Evolutionary conservation across 345 rosid genomes (phyloP), one percentile per base, ranked within the genome.

Genomic region (Gossypium australe): DNA sequence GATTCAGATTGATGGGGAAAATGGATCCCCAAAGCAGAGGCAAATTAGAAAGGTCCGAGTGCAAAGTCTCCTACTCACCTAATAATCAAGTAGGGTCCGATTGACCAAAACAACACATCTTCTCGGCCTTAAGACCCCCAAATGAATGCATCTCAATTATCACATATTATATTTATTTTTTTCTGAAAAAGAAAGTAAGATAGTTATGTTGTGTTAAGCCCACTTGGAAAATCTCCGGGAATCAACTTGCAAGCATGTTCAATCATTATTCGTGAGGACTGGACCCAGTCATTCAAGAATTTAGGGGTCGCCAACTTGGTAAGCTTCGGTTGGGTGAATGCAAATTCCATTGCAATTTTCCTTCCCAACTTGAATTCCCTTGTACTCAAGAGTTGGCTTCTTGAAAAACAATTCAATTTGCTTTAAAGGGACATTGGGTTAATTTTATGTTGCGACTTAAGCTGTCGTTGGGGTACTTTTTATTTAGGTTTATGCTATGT

Each of bases 21-120:
- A 16, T 69, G 45, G 47, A 41, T 60, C 24, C 43, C 14, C 3
- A 9, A 51, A 27, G 22, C 38, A 51, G 45, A 51, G 17, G 72
- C 34, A 51, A 7, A 24, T 24, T 47, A 24, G 41, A 49, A 49
- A 49, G 45, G 24, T 68, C 24, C 0, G 27, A 68, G 58, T 16
- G 73, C 73, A 51, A 20, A 27, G 44, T 27, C 73, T 69, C 59
- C 47, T 27, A 51, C 58, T 59, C 44, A 49, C 38, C 72, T 17
- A 69, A 49, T 49, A 49, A 68, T 49, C 53, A 12, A 49, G 20
- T 48, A 25, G 72, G 71, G 58, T 49, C 49, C 9, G 43, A 14
- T 47, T 7, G 43, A 25, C 45, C 44, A 4, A 7, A 49, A 49
- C 58, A 67, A 2, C 72, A 14, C 58, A 9, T 4, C 44, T 68